Base-by-base conservation (phyloP, 2,329 filamentous ascomycete species). In the Epichloe amarillans region DNA sequence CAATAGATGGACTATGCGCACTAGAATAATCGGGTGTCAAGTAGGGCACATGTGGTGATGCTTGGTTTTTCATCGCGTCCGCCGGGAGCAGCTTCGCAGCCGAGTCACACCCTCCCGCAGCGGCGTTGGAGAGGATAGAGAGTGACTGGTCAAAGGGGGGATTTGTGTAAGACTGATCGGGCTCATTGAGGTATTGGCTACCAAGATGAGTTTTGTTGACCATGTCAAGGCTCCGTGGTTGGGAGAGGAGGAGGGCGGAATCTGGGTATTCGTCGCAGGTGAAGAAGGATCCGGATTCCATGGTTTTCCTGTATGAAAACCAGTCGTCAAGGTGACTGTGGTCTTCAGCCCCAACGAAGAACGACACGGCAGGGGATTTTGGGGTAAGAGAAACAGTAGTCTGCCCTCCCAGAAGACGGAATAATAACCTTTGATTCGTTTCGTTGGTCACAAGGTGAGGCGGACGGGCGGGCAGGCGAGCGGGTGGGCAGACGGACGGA, bases 1-100 rank as follows among this genome's bases (percentile, higher is more conserved):
- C 50, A 43, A 50, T 48, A 4, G 52, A 51, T 26, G 52, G 50
- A 19, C 54, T 55, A 2, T 50, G 19, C 14, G 41, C n/a, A 5
- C 26, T 19, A 8, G 51, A 35, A 12, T 46, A 45, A 11, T 35
- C 52, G 6, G 54, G 50, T 1, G 50, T 54, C 26, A 47, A 37
- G 35, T 50, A 49, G 26, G 39, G 17, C 43, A 23, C 14, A 30
- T 17, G 7, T 44, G 50, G 33, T 39, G 39, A 38, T 21, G 26
- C 33, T 39, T 26, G 15, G 6, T 37, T 12, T 15, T 33, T 17
- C 0, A 23, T 30, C 23, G 21, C 17, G 41, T 46, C 46, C 19
- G 42, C 17, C 38, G 21, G 38, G 38, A 8, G 17, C 7, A 30
- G 3, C 17, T 35, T 33, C 26, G 21, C 15, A 3, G 5, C 8